Base-by-base conservation (phyloP, 768 basidiomycete genomes). In the Kwoniella botswanensis region DNA sequence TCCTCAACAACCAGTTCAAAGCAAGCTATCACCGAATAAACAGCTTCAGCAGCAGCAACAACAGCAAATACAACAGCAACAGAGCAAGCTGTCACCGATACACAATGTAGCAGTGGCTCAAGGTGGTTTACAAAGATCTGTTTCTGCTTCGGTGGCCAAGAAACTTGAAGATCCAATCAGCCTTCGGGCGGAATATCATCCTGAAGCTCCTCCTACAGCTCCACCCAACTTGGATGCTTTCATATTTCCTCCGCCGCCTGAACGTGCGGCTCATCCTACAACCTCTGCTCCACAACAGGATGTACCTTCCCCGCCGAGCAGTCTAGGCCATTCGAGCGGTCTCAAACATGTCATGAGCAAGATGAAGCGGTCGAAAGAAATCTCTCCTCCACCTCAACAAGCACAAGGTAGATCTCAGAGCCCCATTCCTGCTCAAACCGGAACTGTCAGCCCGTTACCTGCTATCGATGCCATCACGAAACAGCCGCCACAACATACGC, bases 181-280 rank as follows among this genome's bases (percentile, higher is more conserved):
- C 7, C 67, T 75, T 6, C 9, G 24, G 18, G n/a, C 50, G 15
- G 26, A 50, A 21, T 46, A 63, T 3, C 18, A 58, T 46, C 35
- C 56, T 6, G 61, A 53, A 26, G 41, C 70, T 22, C 46, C 70
- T 6, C 56, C 64, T 54, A 11, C 76, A 57, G 72, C 12, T 46
- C 68, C 56, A 54, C 64, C 57, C 9, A 59, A 73, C 69, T 67
- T 82, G 56, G 65, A 78, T 41, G 63, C 58, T 2, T 75, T 78
- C 73, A 53, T 53, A 29, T 79, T 77, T 29, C 69, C 71, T 13
- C 54, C 67, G 55, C 55, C 56, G 55, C 65, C 18, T n/a, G 41
- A 52, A 17, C 72, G 63, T 35, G 55, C 18, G 42, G 61, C 53
- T 61, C 50, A 50, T 65, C 13, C 57, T 18, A 43, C 43, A 5